Base-by-base conservation (phyloP, 1,284 basidiomycete genomes). In the Inonotus obliquus region DNA sequence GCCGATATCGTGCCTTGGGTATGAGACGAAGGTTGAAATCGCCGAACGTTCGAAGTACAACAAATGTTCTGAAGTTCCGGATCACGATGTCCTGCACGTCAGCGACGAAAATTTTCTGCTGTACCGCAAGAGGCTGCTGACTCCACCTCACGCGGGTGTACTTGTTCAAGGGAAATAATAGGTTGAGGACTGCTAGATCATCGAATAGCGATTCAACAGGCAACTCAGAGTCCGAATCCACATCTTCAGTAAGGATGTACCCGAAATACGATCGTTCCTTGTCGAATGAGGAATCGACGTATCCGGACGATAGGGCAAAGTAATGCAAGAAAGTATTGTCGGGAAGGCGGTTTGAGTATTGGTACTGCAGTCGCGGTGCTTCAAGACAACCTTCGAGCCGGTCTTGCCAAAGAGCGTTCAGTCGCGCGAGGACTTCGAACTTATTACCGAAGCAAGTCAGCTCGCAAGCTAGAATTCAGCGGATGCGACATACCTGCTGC, bases 381-480 rank as follows among this genome's bases (percentile, higher is more conserved):
- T 79, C 77, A 2, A 77, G 76, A 62, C 77, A 80, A 6, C 77
- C 77, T 45, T 80, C 78, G 25, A 80, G 77, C 11, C 80, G 76
- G 23, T 74, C 68, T 63, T 73, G 71, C 80, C 80, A 81, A 3
- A 80, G 67, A 54, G 79, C 78, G n/a, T 70, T 73, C 13, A 81
- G 71, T 59, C 74, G 77, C 0, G 77, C 68, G 0, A 81, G 68
- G 0, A 80, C 77, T 66, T 81, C 80, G 61, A 81, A 81, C 79
- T 44, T 81, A 59, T 54, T 13, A n/a, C 41, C 23, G 38, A 27
- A 13, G n/a, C 5, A 54, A 7, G 7, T 48, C 23, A 63, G 27
- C 7, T 19, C 3, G 37, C 53, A 48, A 5, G 52, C 19, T 17
- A 44, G 7, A 21, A 14, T n/a, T 9, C 17, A n/a, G 19, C 19